A percentile compares a stretch with the other conserved stretches of the same genome.
Conservation (phyloP, 1,284 basidiomycete species). For the Trichosporon inkin region DNA sequence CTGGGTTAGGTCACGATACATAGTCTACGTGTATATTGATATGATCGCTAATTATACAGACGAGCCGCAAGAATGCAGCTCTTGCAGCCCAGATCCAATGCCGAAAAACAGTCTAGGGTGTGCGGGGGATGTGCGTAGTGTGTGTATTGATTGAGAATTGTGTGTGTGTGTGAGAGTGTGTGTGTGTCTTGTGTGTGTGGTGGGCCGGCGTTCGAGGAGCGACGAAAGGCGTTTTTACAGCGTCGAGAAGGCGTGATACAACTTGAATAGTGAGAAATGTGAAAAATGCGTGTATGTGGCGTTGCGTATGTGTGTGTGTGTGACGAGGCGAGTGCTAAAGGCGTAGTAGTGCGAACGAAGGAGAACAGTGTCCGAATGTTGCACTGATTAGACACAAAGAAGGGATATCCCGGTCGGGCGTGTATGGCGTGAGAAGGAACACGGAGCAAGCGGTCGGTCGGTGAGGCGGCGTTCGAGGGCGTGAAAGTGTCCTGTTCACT, state of each 20-base stretch:
- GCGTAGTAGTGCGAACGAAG: background rate
- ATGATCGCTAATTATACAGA: conserved; percentile 6
- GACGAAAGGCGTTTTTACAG: conserved; percentile 7
- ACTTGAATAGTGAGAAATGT: background rate
- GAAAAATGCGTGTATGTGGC: conserved; percentile 7
- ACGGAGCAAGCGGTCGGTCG: background rate
- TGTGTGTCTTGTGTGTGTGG: conserved; percentile 4
- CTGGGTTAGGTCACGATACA: conserved; percentile 2
- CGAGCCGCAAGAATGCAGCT: background rate
- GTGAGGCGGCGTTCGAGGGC: background rate
- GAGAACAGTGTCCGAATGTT: background rate
- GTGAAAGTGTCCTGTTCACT: conserved; percentile 6
- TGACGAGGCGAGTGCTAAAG: background rate
- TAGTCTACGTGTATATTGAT: conserved; percentile 5
- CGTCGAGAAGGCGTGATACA: conserved; percentile 3
- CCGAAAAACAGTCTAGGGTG: background rate
- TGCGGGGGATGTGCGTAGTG: too few relatives aligned
- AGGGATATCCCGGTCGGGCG: background rate
- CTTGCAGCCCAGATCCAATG: background rate
- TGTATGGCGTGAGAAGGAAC: background rate
- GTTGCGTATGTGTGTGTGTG: background rate
- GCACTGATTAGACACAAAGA: conserved; percentile 1
- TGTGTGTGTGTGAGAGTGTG: background rate
- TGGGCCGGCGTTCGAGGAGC: background rate
- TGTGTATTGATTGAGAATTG: too few relatives aligned